A percentile compares a stretch with the other conserved stretches of the same genome.
phyloP scores from a whole-genome alignment of 202 grass and related monocot genomes.

The Cymbopogon flexuosus region DNA sequence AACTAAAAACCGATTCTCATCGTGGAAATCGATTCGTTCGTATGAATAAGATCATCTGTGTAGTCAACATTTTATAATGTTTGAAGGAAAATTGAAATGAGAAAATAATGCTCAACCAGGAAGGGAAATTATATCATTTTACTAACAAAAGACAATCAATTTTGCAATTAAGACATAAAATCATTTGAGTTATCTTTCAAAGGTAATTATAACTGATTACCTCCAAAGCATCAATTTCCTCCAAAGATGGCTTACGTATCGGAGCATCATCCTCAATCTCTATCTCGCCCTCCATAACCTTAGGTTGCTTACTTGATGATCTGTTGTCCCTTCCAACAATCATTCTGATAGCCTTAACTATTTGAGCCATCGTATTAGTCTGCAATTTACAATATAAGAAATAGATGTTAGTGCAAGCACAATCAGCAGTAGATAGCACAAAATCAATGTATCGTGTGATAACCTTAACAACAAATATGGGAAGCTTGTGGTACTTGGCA shows the following conservation, averaged over 20 bases:
- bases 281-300: constrained; percentile 54
- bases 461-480: constrained; percentile 92
- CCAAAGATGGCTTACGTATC: constrained; percentile 75
- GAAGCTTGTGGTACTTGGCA: constrained; percentile 72
- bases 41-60: background rate
- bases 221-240: constrained; percentile 96
- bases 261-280: constrained; percentile 93
- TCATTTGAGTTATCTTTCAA: background rate
- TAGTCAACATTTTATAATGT: background rate
- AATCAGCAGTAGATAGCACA: constrained; percentile 19
- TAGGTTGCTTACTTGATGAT: constrained; percentile 28
- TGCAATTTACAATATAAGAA: constrained; percentile 18
- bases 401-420: constrained; percentile 30
- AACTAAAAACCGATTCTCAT: background rate
- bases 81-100: constrained; percentile 3
- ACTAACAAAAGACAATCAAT: background rate
- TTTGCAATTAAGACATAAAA: background rate
- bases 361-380: constrained; percentile 90
- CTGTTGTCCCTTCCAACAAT: constrained; percentile 60
- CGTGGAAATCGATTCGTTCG: background rate
- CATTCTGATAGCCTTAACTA: constrained; percentile 97
- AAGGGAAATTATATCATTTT: background rate
- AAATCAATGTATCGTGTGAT: constrained; percentile 13
- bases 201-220: constrained; percentile 34
- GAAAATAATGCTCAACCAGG: background rate